Percentiles rank a stretch among this genome's conserved stretches.
phyloP scores from a whole-genome alignment of 805 yeast genomes.

The Kazachstania taianensis region DNA sequence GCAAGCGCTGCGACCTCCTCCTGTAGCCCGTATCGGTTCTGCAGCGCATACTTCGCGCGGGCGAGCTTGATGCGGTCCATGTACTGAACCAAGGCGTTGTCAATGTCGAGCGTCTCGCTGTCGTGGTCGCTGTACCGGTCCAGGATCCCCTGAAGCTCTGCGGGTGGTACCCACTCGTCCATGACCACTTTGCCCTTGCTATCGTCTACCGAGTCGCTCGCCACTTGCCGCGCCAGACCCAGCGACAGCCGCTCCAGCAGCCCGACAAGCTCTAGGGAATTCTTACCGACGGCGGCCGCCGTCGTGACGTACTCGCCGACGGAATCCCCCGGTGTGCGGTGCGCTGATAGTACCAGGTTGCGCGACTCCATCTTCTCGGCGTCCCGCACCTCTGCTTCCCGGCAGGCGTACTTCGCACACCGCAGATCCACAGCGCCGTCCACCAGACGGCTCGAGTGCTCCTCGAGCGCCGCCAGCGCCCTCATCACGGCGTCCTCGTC shows the following conservation, averaged over 20 bases:
- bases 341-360: constrained; percentile 3
- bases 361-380: constrained; percentile 2
- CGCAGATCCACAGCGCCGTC: constrained; percentile 13
- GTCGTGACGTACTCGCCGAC: constrained; percentile 14
- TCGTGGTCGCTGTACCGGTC: constrained; percentile 12
- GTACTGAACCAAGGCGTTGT: constrained; percentile 14
- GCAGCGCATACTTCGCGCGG: constrained; percentile 25
- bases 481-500: too few relatives aligned
- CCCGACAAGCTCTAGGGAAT: constrained; percentile 18
- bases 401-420: constrained; percentile 15
- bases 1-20: constrained; percentile 13
- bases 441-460: too few relatives aligned
- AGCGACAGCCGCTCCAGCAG: constrained; percentile 21
- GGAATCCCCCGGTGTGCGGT: constrained; percentile 1
- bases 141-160: constrained; percentile 13
- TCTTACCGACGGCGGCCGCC: constrained; percentile 12
- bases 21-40: constrained; percentile 22
- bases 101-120: constrained; percentile 9
- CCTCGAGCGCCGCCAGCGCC: too few relatives aligned
- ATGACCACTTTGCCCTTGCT: constrained; percentile 15
- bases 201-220: constrained; percentile 13
- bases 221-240: constrained; percentile 21
- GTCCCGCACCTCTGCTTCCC: constrained; percentile 12
- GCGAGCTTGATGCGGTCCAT: constrained; percentile 23
- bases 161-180: constrained; percentile 19